Base-by-base conservation (phyloP, 257 asterid genomes). In the Leptodermis oblonga region DNA sequence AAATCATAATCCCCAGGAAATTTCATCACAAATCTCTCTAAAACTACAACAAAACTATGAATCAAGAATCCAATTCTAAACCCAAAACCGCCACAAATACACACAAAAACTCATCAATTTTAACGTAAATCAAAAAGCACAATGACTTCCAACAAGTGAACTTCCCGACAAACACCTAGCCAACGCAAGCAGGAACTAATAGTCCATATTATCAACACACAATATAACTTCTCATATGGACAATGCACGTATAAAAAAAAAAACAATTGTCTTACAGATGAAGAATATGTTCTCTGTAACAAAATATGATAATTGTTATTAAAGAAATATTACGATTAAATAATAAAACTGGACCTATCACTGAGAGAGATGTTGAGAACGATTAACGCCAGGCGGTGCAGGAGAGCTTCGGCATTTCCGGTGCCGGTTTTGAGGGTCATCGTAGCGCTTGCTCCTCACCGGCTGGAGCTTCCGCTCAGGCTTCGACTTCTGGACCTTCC, bases 301-400 rank as follows among this genome's bases (percentile, higher is more conserved):
- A 55, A 22, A 34, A 0, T 39, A 3, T 13, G 28, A n/a, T 9
- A 9, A 5, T 23, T 1, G 14, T 41, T 31, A 53, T n/a, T n/a
- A n/a, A n/a, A n/a, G n/a, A n/a, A n/a, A n/a, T n/a, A n/a, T n/a
- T n/a, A n/a, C n/a, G n/a, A n/a, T n/a, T n/a, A n/a, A n/a, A n/a
- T n/a, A n/a, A n/a, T n/a, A n/a, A n/a, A n/a, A n/a, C 4, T 18
- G 66, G 31, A 91, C 97, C 95, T 92, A 17, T 97, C 87, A 48
- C 75, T 86, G 65, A 91, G 90, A 77, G 97, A 82, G 61, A 94
- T 88, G 78, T 94, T 94, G 67, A 97, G 96, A 68, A 94, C 95
- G 54, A 91, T n/a, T 97, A 62, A 94, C 96, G 25, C 97, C 97
- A 23, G 93, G 72, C 5, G 95, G 96, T 20, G 76, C 99, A 22